These are phyloP conservation scores for Tetrapisispora arboricola DNA, from an alignment of 805 yeast species.

Conservation along the genomic window DNA sequence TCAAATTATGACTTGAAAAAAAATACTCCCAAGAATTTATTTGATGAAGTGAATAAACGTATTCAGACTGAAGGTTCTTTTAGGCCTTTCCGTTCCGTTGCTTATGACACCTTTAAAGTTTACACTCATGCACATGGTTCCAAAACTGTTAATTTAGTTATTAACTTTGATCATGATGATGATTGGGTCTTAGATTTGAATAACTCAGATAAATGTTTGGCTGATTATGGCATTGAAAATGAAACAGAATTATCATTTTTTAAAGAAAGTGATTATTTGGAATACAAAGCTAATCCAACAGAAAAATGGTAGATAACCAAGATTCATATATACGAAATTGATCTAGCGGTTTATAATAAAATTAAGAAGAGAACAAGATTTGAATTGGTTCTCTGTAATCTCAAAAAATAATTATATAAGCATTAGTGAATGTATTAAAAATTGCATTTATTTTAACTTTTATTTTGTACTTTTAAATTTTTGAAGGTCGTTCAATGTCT, in stretches of 20 bases:
- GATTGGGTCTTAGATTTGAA: conserved; percentile 52
- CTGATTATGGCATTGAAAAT: conserved; percentile 55
- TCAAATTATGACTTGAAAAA: conserved; percentile 58
- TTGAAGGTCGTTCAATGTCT: background rate
- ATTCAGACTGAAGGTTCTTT: conserved; percentile 53
- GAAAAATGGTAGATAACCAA: conserved; percentile 59
- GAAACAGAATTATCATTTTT: conserved; percentile 89
- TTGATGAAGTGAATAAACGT: conserved; percentile 38
- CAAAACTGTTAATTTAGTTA: conserved; percentile 84
- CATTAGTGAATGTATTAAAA: background rate
- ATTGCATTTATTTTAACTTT: background rate
- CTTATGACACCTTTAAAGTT: conserved; percentile 66
- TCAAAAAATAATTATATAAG: background rate
- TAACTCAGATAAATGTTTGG: conserved; percentile 33
- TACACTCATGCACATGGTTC: conserved; percentile 94
- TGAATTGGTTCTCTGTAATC: no score
- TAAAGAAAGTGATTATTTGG: conserved; percentile 54
- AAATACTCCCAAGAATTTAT: conserved; percentile 56
- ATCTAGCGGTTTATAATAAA: no score
- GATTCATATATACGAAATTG: no score
- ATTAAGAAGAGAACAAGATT: no score
- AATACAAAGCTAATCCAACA: conserved; percentile 70
- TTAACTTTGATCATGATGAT: conserved; percentile 63
- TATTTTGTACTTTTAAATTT: background rate
- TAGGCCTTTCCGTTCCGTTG: conserved; percentile 74